Evolutionary conservation across 2,329 filamentous ascomycete genomes (phyloP).

Genomic region (Aureobasidium sp.): DNA sequence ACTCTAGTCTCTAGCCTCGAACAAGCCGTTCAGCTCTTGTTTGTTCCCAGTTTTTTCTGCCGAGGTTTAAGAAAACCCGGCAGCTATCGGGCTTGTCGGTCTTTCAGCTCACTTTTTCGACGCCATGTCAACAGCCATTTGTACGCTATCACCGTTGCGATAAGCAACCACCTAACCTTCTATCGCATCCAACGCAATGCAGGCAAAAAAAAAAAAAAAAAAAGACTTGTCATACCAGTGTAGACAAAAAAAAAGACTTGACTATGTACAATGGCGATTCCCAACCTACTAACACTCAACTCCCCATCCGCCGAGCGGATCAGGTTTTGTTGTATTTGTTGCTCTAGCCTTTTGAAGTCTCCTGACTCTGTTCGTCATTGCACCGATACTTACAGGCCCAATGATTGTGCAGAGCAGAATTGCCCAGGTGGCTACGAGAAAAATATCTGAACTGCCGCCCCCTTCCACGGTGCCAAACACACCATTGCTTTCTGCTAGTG

Average conservation of each 20-base stretch:
- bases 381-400: conserved; percentile 44
- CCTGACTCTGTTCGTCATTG: conserved; percentile 40
- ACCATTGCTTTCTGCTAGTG: conserved; percentile 51
- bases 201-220: neutral
- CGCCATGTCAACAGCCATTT: conserved; percentile 1
- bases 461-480: conserved; percentile 31
- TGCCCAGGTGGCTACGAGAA: conserved; percentile 48
- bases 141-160: conserved; percentile 9
- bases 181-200: neutral
- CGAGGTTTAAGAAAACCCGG: neutral
- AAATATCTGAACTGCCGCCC: conserved; percentile 35
- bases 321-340: conserved; percentile 19
- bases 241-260: neutral
- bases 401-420: conserved; percentile 50
- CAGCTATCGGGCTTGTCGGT: neutral
- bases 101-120: neutral
- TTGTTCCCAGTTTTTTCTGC: neutral
- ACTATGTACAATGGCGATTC: neutral
- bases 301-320: conserved; percentile 39
- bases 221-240: neutral
- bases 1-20: neutral
- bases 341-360: conserved; percentile 29
- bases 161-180: conserved; percentile 5
- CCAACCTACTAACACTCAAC: conserved; percentile 18
- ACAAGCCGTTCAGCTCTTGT: neutral